Base-by-base conservation (phyloP, 164 flowering plant species). In the Berberis thunbergii region DNA sequence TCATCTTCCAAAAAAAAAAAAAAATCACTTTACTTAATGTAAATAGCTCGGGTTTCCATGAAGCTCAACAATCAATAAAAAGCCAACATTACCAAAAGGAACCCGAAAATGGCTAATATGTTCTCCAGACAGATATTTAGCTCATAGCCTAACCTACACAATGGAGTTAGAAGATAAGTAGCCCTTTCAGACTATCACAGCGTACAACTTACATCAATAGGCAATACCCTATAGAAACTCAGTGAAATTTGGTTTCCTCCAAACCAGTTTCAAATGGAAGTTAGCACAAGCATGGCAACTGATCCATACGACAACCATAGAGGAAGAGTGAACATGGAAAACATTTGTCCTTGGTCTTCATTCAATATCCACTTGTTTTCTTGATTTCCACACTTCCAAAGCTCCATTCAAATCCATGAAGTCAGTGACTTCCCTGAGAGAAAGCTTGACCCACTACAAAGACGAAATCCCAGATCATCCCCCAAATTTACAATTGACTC, bases 1-100 rank as follows among this genome's bases (percentile, higher is more conserved):
- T 26, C 81, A 26, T 26, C 26, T 26, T 26, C 26, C 26, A 26
- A 26, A 26, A 26, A 26, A 91, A 91, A 72, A 96, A 26, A 26
- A 26, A 26, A 26, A 26, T 26, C 26, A 0, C 26, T 26, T 26
- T 26, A 26, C 91, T 26, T 26, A 26, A 26, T 26, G 26, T 49
- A 26, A 26, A 26, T 26, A 26, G 26, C 26, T 26, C 26, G 26
- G 26, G 26, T 26, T 26, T 26, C 26, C 26, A 26, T 26, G 26
- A 26, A 26, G 98, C 26, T 26, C 26, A 26, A 26, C 26, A 26
- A 26, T 26, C 26, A 26, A 26, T 26, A 26, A 26, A 97, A 26
- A 26, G 26, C 26, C 26, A 26, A 26, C 26, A 26, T 26, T 26
- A 26, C 26, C 26, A 26, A 26, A 91, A 26, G 26, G 26, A 26